Conservation (phyloP, 192 early-diverging fungal species). For the Chytriomyces sp. region DNA sequence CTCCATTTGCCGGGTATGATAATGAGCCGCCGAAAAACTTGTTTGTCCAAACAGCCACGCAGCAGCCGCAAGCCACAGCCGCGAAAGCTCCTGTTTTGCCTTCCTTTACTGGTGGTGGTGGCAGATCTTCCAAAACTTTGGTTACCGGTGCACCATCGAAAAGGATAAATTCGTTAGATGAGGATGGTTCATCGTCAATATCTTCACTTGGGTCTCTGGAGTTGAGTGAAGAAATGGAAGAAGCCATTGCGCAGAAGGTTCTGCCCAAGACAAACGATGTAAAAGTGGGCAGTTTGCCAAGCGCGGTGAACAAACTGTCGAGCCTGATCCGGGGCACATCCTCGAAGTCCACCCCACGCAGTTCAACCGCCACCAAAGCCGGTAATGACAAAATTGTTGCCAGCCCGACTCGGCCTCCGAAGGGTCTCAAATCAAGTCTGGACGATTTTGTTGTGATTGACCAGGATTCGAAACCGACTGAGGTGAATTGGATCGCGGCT, state of each 20-base stretch:
- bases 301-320: constrained; percentile 8
- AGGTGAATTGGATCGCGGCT: constrained; percentile 61
- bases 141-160: not conserved
- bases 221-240: constrained; percentile 47
- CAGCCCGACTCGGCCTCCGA: not conserved
- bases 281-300: not conserved
- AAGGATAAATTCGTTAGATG: not conserved
- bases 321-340: not conserved
- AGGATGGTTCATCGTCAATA: constrained; percentile 33
- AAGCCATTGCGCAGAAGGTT: not conserved
- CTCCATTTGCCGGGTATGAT: constrained; percentile 34
- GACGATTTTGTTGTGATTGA: constrained; percentile 65
- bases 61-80: not conserved
- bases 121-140: not conserved
- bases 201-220: constrained; percentile 49
- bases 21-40: constrained; percentile 9
- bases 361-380: not conserved
- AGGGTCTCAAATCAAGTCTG: constrained; percentile 31
- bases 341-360: not conserved
- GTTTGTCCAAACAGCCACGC: constrained; percentile 7
- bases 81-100: not conserved
- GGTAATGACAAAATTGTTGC: not conserved
- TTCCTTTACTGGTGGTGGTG: not conserved
- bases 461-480: constrained; percentile 45
- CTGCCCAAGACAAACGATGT: not conserved